Evolutionary conservation across 1,284 basidiomycete species (phyloP).

Genomic region (Mycosarcoma maydis): DNA sequence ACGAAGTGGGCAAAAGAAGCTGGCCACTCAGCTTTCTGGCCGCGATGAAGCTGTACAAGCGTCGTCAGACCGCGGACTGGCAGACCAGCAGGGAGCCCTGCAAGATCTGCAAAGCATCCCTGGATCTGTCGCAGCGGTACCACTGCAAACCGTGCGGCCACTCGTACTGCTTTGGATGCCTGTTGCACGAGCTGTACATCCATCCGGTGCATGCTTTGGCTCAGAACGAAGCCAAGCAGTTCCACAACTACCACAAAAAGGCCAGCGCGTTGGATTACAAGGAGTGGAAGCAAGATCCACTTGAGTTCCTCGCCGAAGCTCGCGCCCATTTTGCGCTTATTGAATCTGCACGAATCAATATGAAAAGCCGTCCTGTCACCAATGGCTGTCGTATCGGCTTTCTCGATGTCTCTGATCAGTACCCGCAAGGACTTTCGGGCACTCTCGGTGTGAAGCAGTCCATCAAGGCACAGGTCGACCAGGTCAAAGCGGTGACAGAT

Average conservation of each 20-base stretch:
- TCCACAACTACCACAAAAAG: slow-evolving; percentile 34
- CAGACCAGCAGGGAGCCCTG: slow-evolving; percentile 19
- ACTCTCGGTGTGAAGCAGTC: slow-evolving; percentile 15
- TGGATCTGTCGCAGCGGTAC: slow-evolving; percentile 30
- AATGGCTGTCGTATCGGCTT: slow-evolving; percentile 33
- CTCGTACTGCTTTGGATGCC: slow-evolving; percentile 43
- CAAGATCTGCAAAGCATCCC: slow-evolving; percentile 31
- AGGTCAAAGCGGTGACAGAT: neutral
- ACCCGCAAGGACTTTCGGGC: slow-evolving; percentile 29
- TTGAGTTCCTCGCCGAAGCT: slow-evolving; percentile 21
- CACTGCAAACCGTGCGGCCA: slow-evolving; percentile 36
- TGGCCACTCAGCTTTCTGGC: slow-evolving; percentile 44
- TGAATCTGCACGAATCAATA: slow-evolving; percentile 35
- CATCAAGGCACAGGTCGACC: slow-evolving; percentile 4
- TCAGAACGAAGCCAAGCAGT: slow-evolving; percentile 16
- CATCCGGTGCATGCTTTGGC: slow-evolving; percentile 44
- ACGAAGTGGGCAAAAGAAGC: slow-evolving; percentile 9
- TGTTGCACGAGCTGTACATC: slow-evolving; percentile 35
- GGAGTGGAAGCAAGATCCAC: slow-evolving; percentile 40
- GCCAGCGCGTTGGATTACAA: slow-evolving; percentile 37
- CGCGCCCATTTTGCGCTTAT: slow-evolving; percentile 40
- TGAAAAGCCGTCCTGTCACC: slow-evolving; percentile 21
- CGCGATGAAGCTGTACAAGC: slow-evolving; percentile 32
- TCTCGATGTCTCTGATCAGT: slow-evolving; percentile 23
- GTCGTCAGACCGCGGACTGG: slow-evolving; percentile 12